phyloP scores from a whole-genome alignment of 2,329 filamentous ascomycete species.

The Ophiostoma himal-ulmi region DNA sequence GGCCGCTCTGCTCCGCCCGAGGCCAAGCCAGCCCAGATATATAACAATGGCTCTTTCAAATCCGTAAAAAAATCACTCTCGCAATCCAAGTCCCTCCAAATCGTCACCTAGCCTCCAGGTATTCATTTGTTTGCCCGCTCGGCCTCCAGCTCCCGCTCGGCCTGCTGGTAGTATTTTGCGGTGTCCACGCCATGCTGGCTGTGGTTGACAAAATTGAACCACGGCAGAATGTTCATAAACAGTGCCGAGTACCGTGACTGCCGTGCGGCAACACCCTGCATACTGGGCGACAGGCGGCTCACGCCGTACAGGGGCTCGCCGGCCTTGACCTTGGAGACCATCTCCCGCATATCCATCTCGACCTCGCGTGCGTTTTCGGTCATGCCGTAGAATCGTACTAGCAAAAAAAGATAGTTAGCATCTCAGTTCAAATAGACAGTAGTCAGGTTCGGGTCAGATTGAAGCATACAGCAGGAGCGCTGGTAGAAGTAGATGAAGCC shows the following conservation, averaged over 20 bases:
- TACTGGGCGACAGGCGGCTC: slow-evolving; percentile 71
- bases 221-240: slow-evolving; percentile 78
- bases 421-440: neutral
- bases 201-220: slow-evolving; percentile 99
- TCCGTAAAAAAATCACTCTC: neutral
- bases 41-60: slow-evolving; percentile 10
- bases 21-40: slow-evolving; percentile 7
- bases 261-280: slow-evolving; percentile 86
- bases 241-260: slow-evolving; percentile 89
- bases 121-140: slow-evolving; percentile 42
- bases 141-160: slow-evolving; percentile 85
- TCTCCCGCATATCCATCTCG: slow-evolving; percentile 95
- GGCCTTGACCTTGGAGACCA: slow-evolving; percentile 92
- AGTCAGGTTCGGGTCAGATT: neutral
- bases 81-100: neutral
- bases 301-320: slow-evolving; percentile 85
- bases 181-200: slow-evolving; percentile 93
- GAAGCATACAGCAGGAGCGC: slow-evolving; percentile 68
- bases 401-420: slow-evolving; percentile 10
- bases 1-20: neutral
- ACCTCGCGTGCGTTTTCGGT: slow-evolving; percentile 87
- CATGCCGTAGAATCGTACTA: slow-evolving; percentile 94
- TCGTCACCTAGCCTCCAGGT: neutral
- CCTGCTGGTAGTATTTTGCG: slow-evolving; percentile 95
- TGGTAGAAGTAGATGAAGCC: slow-evolving; percentile 84